A percentile compares a stretch with the other conserved stretches of the same genome.
Evolutionary conservation across 768 basidiomycete genomes (phyloP).

Genomic region (Kwoniella dejecticola): DNA sequence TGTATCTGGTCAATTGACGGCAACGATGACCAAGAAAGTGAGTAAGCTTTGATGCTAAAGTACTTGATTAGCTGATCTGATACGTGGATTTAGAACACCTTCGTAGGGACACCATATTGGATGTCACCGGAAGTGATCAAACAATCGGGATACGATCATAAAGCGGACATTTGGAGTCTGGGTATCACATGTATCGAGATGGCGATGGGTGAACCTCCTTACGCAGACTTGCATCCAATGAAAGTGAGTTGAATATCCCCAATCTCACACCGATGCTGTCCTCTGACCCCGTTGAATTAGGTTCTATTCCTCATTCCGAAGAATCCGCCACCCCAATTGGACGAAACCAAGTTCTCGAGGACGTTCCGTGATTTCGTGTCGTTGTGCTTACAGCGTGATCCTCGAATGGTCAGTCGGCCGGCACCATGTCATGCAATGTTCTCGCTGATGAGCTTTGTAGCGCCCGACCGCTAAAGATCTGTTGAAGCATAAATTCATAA

Average conservation of each 20-base stretch:
- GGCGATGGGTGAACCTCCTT: conserved; percentile 96
- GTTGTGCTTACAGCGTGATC: conserved; percentile 90
- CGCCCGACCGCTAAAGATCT: conserved; percentile 93
- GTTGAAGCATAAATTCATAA: conserved; percentile 92
- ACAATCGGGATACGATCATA: conserved; percentile 98
- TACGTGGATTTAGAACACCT: no score
- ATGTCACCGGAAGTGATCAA: conserved; percentile 99
- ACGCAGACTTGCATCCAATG: conserved; percentile 98
- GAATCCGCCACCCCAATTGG: conserved; percentile 88
- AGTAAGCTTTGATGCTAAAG: no score
- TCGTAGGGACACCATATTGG: conserved; percentile 98
- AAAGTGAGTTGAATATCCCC: conserved; percentile 64
- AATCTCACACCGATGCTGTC: background rate
- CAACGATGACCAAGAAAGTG: conserved; percentile 57
- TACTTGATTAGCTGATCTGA: no score
- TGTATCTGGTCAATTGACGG: conserved; percentile 87
- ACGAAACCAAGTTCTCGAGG: conserved; percentile 80
- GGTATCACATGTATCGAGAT: conserved; percentile 89
- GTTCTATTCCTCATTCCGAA: conserved; percentile 98
- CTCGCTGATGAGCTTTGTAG: conserved; percentile 56
- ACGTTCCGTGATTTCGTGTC: conserved; percentile 92
- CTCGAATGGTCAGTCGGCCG: conserved; percentile 82
- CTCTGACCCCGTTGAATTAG: conserved; percentile 57
- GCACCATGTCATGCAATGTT: no score
- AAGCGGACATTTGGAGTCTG: conserved; percentile 98